These are phyloP conservation scores for Anacardium occidentale DNA, from an alignment of 345 rosid genomes.

Conservation along the genomic window DNA sequence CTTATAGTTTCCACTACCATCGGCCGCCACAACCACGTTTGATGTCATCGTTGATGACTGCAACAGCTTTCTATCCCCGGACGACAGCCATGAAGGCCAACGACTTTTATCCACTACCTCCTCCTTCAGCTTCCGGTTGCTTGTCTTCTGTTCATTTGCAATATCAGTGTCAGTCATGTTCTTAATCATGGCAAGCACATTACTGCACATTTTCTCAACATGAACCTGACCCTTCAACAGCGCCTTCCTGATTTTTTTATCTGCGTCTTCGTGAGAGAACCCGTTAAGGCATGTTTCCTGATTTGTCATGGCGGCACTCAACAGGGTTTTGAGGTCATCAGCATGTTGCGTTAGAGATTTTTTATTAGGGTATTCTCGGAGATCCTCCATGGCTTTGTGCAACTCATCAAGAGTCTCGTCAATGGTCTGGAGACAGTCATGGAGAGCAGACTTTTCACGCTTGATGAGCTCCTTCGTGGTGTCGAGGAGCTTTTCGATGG, in stretches of 20 bases:
- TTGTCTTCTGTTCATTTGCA: conserved; percentile 31
- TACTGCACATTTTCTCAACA: conserved; percentile 63
- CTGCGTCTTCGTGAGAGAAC: conserved; percentile 57
- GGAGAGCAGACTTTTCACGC: conserved; percentile 72
- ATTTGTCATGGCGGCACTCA: conserved; percentile 91
- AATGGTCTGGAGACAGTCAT: conserved; percentile 82
- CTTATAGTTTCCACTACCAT: conserved; percentile 69
- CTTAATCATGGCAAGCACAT: conserved; percentile 64
- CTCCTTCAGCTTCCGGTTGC: conserved; percentile 47
- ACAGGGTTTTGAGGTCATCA: conserved; percentile 70
- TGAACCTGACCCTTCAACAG: conserved; percentile 40
- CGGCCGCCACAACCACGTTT: conserved; percentile 72
- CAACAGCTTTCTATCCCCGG: conserved; percentile 60
- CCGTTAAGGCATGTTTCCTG: conserved; percentile 86
- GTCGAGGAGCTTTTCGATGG: conserved; percentile 26
- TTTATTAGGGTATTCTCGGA: conserved; percentile 55
- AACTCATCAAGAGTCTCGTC: conserved; percentile 86
- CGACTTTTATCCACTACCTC: conserved; percentile 8
- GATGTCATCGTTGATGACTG: conserved; percentile 59
- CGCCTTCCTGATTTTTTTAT: conserved; percentile 41
- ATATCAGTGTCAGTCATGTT: conserved; percentile 66
- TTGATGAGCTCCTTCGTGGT: conserved; percentile 29
- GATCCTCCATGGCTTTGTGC: conserved; percentile 51
- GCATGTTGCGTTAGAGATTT: conserved; percentile 69
- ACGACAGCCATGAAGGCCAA: conserved; percentile 84